A percentile compares a stretch with the other conserved stretches of the same genome.
These are phyloP conservation scores for Jacaranda mimosifolia DNA, from an alignment of 257 asterid species.

Conservation along the genomic window DNA sequence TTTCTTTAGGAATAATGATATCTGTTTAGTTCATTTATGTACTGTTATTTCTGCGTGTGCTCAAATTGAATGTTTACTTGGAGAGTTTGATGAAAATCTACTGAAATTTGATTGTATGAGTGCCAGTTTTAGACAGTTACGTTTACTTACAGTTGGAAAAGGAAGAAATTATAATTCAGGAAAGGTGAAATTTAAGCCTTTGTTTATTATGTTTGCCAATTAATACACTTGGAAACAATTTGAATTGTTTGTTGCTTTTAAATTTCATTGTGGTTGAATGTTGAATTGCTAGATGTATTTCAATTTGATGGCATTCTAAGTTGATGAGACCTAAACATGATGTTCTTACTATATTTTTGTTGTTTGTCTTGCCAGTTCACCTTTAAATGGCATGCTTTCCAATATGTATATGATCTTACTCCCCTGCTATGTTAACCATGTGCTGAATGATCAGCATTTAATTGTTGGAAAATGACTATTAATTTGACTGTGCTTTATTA, in stretches of 20 bases:
- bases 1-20: background rate
- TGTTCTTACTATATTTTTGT: background rate
- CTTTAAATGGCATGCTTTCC: background rate
- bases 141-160: background rate
- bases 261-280: background rate
- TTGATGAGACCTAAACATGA: background rate
- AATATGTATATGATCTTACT: background rate
- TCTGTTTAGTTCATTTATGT: background rate
- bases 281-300: background rate
- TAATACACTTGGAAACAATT: background rate
- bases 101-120: background rate
- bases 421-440: background rate
- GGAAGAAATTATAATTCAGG: no score
- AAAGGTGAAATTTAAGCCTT: background rate
- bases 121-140: background rate
- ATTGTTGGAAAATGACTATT: background rate
- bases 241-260: conserved; percentile 1
- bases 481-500: conserved; percentile 7
- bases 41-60: background rate
- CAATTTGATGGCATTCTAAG: background rate
- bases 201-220: background rate
- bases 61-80: background rate
- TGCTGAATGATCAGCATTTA: background rate
- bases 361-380: background rate
- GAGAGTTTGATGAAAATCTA: background rate